phyloP scores from a whole-genome alignment of 176 grass and related monocot species.

The Aegilops sharonensis region DNA sequence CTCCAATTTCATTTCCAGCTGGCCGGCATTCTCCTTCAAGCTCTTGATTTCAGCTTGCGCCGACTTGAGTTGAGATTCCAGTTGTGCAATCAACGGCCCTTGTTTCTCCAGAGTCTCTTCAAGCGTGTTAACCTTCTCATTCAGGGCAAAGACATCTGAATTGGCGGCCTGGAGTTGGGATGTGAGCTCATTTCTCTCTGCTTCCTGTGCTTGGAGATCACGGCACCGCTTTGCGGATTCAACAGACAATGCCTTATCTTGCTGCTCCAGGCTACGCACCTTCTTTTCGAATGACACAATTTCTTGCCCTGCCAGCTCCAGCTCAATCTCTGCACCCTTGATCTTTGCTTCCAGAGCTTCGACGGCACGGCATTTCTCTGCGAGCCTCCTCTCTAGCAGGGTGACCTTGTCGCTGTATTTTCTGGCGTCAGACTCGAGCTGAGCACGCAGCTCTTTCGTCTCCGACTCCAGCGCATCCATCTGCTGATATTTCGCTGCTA shows the following conservation, averaged over 20 bases:
- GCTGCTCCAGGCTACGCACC: slow-evolving; percentile 40
- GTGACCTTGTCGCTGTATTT: slow-evolving; percentile 45
- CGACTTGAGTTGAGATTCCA: slow-evolving; percentile 41
- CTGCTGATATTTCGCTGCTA: slow-evolving; percentile 43
- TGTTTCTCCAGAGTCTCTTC: slow-evolving; percentile 30
- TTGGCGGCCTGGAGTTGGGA: slow-evolving; percentile 40
- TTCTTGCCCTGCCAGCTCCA: slow-evolving; percentile 53
- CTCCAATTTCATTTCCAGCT: slow-evolving; percentile 59
- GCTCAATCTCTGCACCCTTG: slow-evolving; percentile 55
- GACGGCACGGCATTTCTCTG: slow-evolving; percentile 43
- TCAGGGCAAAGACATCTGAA: slow-evolving; percentile 29
- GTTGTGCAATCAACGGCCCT: slow-evolving; percentile 16
- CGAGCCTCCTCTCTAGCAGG: slow-evolving; percentile 53
- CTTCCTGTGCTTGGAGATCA: slow-evolving; percentile 33
- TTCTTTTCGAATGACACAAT: slow-evolving; percentile 44
- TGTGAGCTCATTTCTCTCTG: slow-evolving; percentile 40
- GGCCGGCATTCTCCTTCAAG: slow-evolving; percentile 43
- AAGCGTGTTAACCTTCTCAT: slow-evolving; percentile 47
- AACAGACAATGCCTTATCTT: slow-evolving; percentile 45
- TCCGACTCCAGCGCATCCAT: slow-evolving; percentile 58
- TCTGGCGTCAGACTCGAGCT: slow-evolving; percentile 43
- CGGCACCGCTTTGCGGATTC: slow-evolving; percentile 37
- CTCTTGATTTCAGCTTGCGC: slow-evolving; percentile 34
- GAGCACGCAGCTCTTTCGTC: slow-evolving; percentile 38
- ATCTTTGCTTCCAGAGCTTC: slow-evolving; percentile 52